phyloP scores from a whole-genome alignment of 148 eudicot species.

The Simmondsia chinensis region DNA sequence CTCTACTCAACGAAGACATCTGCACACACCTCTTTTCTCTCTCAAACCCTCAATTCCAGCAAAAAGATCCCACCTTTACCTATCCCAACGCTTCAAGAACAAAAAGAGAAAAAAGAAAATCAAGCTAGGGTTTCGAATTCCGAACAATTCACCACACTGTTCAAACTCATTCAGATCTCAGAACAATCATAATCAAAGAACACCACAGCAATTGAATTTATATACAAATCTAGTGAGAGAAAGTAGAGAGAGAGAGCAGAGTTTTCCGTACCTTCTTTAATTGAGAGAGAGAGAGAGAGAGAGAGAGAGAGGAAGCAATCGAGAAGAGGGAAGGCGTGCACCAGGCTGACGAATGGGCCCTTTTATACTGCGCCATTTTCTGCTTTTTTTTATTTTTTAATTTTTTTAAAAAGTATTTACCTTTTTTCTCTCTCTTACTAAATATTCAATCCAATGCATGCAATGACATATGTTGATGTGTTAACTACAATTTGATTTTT shows the following conservation, averaged over 20 bases:
- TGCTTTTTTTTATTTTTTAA: no score
- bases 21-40: slow-evolving; percentile 1
- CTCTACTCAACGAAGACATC: slow-evolving; percentile 40
- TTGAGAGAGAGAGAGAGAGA: slow-evolving; percentile 6
- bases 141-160: background rate
- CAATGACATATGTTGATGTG: no score
- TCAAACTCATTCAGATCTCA: no score
- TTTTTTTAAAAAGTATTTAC: no score
- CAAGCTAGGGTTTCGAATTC: slow-evolving; percentile 17
- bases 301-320: background rate
- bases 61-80: slow-evolving; percentile 2
- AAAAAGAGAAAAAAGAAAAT: background rate
- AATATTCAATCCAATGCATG: no score
- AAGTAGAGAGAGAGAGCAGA: background rate
- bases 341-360: no score
- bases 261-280: background rate
- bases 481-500: no score
- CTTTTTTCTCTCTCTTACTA: no score
- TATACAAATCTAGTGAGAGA: background rate
- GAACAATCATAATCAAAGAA: slow-evolving; percentile 6
- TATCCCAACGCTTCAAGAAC: slow-evolving; percentile 3
- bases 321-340: background rate
- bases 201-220: background rate
- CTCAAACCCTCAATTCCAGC: background rate
- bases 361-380: no score